Evolutionary conservation across 495 filamentous ascomycete genomes (phyloP).

Genomic region (Lophium mytilinum): DNA sequence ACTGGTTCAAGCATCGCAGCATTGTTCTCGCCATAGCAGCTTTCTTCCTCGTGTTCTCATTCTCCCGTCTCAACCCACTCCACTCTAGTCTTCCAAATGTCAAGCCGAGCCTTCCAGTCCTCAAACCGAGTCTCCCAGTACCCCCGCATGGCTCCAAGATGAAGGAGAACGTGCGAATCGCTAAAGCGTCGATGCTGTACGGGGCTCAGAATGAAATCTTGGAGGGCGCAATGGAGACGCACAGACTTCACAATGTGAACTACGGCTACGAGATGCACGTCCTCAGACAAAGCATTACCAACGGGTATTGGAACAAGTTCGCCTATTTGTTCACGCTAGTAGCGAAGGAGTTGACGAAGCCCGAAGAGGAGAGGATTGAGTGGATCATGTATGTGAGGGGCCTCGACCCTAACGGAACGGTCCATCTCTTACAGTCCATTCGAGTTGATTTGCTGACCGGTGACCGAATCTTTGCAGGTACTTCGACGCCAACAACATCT

Average conservation of each 20-base stretch:
- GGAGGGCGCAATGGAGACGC: conserved; percentile 37
- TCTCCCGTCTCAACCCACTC: neutral
- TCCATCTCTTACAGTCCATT: too few species aligned
- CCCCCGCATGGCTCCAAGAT: neutral
- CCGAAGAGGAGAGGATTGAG: conserved; percentile 31
- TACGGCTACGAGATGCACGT: conserved; percentile 39
- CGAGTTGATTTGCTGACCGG: neutral
- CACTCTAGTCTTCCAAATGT: too few species aligned
- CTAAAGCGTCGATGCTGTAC: neutral
- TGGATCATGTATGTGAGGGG: conserved; percentile 38
- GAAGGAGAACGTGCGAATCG: neutral
- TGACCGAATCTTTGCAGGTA: conserved; percentile 28
- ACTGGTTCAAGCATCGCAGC: neutral
- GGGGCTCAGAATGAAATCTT: conserved; percentile 23
- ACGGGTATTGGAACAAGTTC: conserved; percentile 39
- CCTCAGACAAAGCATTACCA: conserved; percentile 31
- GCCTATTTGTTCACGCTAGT: conserved; percentile 37
- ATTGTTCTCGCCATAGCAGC: neutral
- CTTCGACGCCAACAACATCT: conserved; percentile 38
- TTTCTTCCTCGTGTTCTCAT: neutral
- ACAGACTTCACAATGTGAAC: conserved; percentile 33
- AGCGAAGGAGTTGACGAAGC: conserved; percentile 38
- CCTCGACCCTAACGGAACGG: neutral
- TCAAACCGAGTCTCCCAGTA: neutral
- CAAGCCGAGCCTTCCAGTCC: neutral